A percentile compares a stretch with the other conserved stretches of the same genome.
Evolutionary conservation across 2,329 filamentous ascomycete species (phyloP).

Genomic region (Neonectria hederae): DNA sequence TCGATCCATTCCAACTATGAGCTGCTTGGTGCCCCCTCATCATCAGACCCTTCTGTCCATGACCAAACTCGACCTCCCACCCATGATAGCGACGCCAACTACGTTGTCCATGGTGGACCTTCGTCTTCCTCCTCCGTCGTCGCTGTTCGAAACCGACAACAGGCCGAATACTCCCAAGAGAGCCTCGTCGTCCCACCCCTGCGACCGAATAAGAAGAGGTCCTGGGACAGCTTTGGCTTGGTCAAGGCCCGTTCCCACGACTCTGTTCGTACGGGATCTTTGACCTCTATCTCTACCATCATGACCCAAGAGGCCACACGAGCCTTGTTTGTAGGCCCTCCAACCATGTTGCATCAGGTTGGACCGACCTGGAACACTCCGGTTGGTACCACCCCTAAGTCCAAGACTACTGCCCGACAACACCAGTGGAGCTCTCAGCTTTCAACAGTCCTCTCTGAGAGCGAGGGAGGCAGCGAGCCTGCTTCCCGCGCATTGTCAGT

Average conservation of each 20-base stretch:
- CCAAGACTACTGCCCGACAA: slow-evolving; percentile 45
- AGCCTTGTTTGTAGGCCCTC: slow-evolving; percentile 45
- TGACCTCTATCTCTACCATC: slow-evolving; percentile 65
- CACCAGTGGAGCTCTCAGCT: slow-evolving; percentile 73
- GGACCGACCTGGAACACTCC: slow-evolving; percentile 38
- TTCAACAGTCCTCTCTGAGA: slow-evolving; percentile 71
- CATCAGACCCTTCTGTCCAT: slow-evolving; percentile 52
- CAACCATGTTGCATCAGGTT: slow-evolving; percentile 40
- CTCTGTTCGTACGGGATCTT: slow-evolving; percentile 61
- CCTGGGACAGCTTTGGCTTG: slow-evolving; percentile 60
- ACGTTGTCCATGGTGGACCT: slow-evolving; percentile 59
- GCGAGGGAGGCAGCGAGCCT: slow-evolving; percentile 62
- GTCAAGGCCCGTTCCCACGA: slow-evolving; percentile 63
- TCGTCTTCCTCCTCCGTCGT: slow-evolving; percentile 52
- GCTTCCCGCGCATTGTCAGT: slow-evolving; percentile 60
- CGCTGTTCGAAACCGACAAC: slow-evolving; percentile 45
- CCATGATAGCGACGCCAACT: slow-evolving; percentile 60
- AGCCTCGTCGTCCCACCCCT: slow-evolving; percentile 68
- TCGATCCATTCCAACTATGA: slow-evolving; percentile 62
- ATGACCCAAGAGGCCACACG: slow-evolving; percentile 59
- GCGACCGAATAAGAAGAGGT: slow-evolving; percentile 56
- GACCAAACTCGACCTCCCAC: slow-evolving; percentile 48
- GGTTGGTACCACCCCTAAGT: slow-evolving; percentile 13
- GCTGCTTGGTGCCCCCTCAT: slow-evolving; percentile 62
- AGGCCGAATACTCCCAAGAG: slow-evolving; percentile 66